A percentile compares a stretch with the other conserved stretches of the same genome.
These are phyloP conservation scores for Calendula officinalis DNA, from an alignment of 129 eudicot species.

Conservation along the genomic window DNA sequence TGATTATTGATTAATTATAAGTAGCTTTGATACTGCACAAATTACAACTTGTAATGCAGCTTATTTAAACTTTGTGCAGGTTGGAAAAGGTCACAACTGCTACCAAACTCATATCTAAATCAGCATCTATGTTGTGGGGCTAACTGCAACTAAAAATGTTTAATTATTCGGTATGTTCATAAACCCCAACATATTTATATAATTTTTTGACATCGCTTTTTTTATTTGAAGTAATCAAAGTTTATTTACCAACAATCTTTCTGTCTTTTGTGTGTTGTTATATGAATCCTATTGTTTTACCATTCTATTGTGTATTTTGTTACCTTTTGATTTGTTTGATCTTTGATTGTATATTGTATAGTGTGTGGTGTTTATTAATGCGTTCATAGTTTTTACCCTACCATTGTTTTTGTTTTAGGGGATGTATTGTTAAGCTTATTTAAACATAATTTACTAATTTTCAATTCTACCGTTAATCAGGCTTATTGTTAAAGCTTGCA, in stretches of 20 bases:
- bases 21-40: slow-evolving; percentile 1
- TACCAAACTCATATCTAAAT: slow-evolving; percentile 38
- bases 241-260: not conserved
- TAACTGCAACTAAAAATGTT: not conserved
- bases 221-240: not conserved
- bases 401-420: too few species aligned
- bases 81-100: slow-evolving; percentile 40
- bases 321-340: not conserved
- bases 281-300: not conserved
- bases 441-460: too few species aligned
- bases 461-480: too few species aligned
- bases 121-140: slow-evolving; percentile 44
- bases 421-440: too few species aligned
- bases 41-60: slow-evolving; percentile 8
- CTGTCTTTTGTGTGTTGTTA: not conserved
- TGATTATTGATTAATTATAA: not conserved
- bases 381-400: too few species aligned
- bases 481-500: too few species aligned
- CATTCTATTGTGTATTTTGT: not conserved
- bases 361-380: too few species aligned
- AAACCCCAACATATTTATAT: not conserved
- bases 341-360: not conserved
- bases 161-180: slow-evolving; percentile 1
- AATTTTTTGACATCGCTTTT: slow-evolving; percentile 9
- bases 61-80: slow-evolving; percentile 23